These are phyloP conservation scores for Tolypocladium endophyticum DNA, from an alignment of 2,329 filamentous ascomycete species.

Conservation along the genomic window DNA sequence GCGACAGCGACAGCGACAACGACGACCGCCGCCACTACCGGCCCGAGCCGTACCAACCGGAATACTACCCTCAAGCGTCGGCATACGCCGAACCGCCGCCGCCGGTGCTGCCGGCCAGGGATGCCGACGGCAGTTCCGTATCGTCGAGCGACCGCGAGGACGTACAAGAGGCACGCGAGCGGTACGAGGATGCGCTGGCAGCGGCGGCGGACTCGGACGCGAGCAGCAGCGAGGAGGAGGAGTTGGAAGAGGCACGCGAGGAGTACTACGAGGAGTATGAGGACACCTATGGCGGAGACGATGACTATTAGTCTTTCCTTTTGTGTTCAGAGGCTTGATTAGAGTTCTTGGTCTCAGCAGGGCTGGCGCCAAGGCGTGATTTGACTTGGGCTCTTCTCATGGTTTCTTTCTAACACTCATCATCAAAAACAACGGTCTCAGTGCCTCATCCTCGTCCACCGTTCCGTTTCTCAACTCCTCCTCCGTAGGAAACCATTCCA, in stretches of 20 bases:
- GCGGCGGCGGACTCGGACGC: conserved; percentile 28
- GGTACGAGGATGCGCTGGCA: conserved; percentile 31
- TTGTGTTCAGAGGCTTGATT: background rate
- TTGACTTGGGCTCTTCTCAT: background rate
- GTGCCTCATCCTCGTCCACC: conserved; percentile 18
- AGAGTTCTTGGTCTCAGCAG: background rate
- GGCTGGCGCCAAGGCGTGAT: background rate
- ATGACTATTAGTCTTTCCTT: conserved; percentile 4
- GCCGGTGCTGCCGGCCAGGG: conserved; percentile 24
- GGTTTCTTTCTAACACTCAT: conserved; percentile 10
- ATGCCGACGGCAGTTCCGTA: conserved; percentile 30
- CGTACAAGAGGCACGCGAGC: conserved; percentile 29
- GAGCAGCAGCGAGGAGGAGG: conserved; percentile 41
- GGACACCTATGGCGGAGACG: conserved; percentile 26
- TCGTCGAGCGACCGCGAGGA: conserved; percentile 31
- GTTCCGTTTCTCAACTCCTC: conserved; percentile 18
- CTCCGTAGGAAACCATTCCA: conserved; percentile 22
- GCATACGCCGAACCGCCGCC: conserved; percentile 14
- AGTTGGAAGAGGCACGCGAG: conserved; percentile 39
- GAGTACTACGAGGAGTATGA: conserved; percentile 41
- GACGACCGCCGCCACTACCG: conserved; percentile 3
- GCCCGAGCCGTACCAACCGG: background rate
- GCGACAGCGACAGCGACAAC: conserved; percentile 9
- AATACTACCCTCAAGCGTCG: background rate
- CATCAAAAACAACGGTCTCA: conserved; percentile 25